Evolutionary conservation across 345 rosid genomes (phyloP), one percentile per base, ranked within the genome.

Genomic region (Diplotaxis tenuifolia): DNA sequence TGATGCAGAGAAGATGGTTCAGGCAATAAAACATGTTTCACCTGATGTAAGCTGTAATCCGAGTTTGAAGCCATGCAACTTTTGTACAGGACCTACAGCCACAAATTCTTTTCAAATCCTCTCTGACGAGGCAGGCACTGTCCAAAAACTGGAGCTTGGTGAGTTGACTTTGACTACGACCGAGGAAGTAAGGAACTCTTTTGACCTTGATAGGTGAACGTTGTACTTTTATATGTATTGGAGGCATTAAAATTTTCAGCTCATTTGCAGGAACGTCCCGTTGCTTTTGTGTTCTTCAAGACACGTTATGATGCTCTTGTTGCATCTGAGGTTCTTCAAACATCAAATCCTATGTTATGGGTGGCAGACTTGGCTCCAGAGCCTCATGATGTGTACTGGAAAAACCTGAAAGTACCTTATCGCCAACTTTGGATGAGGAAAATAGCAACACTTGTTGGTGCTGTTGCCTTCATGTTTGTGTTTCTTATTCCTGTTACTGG

Each of bases 341-440:
- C 96, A 81, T 63, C 91, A 75, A 87, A 92, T 84, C 96, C 99
- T 29, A 89, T 95, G 99, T 70, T 82, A 75, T 95, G 99, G 99
- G 98, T 86, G 60, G 89, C 94, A 31, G 84, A 92, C 71, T 74
- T 81, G 66, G 99, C 99, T 70, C 98, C 99, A 52, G 96, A 90
- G 64, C 97, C 98, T 62, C 88, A 76, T 82, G 99, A 95, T 82
- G 86, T 95, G 70, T 83, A 86, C 62, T 95, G 99, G 99, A 80
- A 87, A 76, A 92, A 92, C 80, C 90, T 95, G 62, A 81, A 81
- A 40, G 81, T 95, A 73, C 96, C 97, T 9, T 92, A 83, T 66
- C 83, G 68, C 75, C 98, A 88, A 73, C 86, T 95, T 62, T 95
- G 99, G 99, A 69, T 95, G 68, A 88, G 99, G 16, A 90, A 74